phyloP scores from a whole-genome alignment of 192 early-diverging fungal species.

The Mortierella claussenii region DNA sequence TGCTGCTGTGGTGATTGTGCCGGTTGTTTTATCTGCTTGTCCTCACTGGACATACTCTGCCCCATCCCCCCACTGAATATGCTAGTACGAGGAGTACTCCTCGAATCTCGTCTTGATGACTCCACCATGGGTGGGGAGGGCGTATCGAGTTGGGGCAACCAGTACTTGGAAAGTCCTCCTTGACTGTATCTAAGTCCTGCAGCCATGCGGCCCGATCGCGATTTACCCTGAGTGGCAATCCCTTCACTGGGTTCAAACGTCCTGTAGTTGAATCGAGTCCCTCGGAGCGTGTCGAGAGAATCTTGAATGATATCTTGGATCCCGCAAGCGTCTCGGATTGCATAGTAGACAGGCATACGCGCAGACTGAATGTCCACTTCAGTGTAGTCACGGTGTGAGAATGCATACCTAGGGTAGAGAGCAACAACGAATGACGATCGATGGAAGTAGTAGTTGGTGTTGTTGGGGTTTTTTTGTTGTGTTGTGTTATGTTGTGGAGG shows the following conservation, averaged over 20 bases:
- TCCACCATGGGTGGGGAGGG: neutral
- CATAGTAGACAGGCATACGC: conserved; percentile 80
- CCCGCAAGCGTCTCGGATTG: conserved; percentile 84
- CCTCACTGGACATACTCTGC: too few relatives aligned
- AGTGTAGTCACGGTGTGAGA: conserved; percentile 82
- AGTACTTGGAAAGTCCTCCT: conserved; percentile 64
- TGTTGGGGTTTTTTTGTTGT: too few relatives aligned
- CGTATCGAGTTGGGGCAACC: conserved; percentile 42
- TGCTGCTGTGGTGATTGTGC: neutral
- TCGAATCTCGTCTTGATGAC: neutral
- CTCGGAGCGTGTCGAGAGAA: conserved; percentile 78
- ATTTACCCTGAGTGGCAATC: conserved; percentile 62
- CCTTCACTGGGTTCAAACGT: conserved; percentile 80
- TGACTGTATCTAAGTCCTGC: conserved; percentile 62
- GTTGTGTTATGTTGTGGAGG: too few relatives aligned
- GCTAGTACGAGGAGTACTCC: too few relatives aligned
- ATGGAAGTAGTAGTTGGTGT: too few relatives aligned
- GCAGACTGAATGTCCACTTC: conserved; percentile 72
- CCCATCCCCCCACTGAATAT: too few relatives aligned
- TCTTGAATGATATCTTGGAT: conserved; percentile 88
- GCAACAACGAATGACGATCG: neutral
- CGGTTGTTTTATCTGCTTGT: too few relatives aligned
- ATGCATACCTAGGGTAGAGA: conserved; percentile 61
- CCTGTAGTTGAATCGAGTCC: conserved; percentile 79
- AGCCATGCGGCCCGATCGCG: conserved; percentile 64